Percentiles rank a stretch among this genome's conserved stretches.
These are phyloP conservation scores for Pisolithus orientalis DNA, from an alignment of 768 basidiomycete species.

Conservation along the genomic window DNA sequence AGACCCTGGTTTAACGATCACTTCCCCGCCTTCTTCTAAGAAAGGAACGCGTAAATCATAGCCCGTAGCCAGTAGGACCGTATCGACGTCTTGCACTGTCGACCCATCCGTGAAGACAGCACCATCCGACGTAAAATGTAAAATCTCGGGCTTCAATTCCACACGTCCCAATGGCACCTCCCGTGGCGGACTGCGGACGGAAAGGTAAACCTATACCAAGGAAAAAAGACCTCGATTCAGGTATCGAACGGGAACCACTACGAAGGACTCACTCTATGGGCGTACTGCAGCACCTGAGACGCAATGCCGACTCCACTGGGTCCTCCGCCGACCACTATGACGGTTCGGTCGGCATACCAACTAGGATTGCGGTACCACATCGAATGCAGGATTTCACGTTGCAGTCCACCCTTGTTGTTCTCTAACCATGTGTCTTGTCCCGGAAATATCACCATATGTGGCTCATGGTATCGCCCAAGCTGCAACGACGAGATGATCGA, in stretches of 20 bases:
- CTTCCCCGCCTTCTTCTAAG: conserved; percentile 23
- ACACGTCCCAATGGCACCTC: too few species aligned
- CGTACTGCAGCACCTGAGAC: conserved; percentile 33
- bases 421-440: conserved; percentile 12
- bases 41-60: conserved; percentile 51
- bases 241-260: background rate
- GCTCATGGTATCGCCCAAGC: conserved; percentile 49
- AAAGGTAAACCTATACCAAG: too few species aligned
- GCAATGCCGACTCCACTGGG: conserved; percentile 12
- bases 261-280: conserved; percentile 33
- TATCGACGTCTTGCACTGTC: conserved; percentile 32
- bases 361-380: conserved; percentile 47
- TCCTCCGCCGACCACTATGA: too few species aligned
- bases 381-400: conserved; percentile 44
- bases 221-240: conserved; percentile 26
- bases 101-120: conserved; percentile 46
- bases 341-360: conserved; percentile 33
- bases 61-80: conserved; percentile 49
- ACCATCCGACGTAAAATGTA: conserved; percentile 38
- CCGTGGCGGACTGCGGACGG: too few species aligned
- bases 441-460: conserved; percentile 37
- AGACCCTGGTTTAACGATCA: too few species aligned
- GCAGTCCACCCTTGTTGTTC: conserved; percentile 4
- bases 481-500: conserved; percentile 52
- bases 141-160: too few species aligned